Evolutionary conservation across 1,284 basidiomycete species (phyloP), one percentile per base, ranked within the genome.

Genomic region (Rugosomyces carneus): DNA sequence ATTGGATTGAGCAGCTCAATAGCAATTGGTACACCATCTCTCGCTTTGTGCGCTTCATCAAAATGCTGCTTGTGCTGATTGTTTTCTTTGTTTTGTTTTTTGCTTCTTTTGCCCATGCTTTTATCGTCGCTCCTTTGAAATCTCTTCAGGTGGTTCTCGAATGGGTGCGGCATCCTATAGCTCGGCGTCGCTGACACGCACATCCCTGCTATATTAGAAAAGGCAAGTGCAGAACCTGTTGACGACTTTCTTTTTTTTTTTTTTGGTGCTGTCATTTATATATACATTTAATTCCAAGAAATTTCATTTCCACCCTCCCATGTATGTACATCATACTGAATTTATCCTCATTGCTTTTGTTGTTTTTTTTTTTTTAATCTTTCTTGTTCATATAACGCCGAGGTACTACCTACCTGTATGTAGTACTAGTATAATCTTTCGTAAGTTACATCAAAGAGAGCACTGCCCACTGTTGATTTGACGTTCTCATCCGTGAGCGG

Each of bases 1-100:
- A 92, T 59, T 97, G 93, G 93, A 93, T 97, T 56, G 91, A 95
- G 57, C 67, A 70, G 55, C 59, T 74, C 38, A 70, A 69, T 53
- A 68, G 62, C 57, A 70, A 72, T 53, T 74, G 71, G 72, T 72
- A 65, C 59, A 52, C 41, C 43, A 40, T 53, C 43, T 49, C 53
- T 45, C 37, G 42, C 47, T 49, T 55, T 53, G 50, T 56, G 52
- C 45, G 48, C 43, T 54, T 43, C 48, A 52, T 51, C 40, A 53
- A 41, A 44, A 37, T 35, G 37, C 49, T 44, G 42, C 26, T 54
- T 57, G 57, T 63, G 55, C 61, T 66, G 55, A 64, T 60, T 48
- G 55, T 52, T 46, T 54, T 58, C 50, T 47, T 57, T 50, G 51
- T 63, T 63, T 60, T 52, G 31, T 54, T 56, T 57, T 54, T 42